Conservation (phyloP, 129 eudicot species). For the Arctium lappa region DNA sequence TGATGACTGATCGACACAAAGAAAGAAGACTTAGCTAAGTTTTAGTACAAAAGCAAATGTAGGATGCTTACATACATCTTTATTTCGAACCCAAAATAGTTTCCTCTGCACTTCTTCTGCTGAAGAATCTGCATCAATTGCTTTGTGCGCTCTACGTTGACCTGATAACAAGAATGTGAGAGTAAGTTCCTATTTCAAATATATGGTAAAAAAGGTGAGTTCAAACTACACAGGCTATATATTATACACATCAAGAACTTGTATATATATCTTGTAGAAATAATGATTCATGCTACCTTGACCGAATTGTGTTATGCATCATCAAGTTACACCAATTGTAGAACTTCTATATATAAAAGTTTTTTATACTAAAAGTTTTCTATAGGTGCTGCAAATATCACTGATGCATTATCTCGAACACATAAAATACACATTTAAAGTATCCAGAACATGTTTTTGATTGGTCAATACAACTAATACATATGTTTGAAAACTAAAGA, state of each 20-base stretch:
- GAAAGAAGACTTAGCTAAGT: neutral
- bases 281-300: neutral
- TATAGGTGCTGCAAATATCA: neutral
- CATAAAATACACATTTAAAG: neutral
- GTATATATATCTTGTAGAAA: neutral
- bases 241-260: neutral
- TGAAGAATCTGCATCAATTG: neutral
- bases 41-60: neutral
- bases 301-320: neutral
- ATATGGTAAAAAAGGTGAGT: neutral
- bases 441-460: neutral
- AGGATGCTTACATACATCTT: neutral
- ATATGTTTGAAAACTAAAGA: neutral
- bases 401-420: neutral
- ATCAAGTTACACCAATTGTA: too few relatives aligned
- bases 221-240: neutral
- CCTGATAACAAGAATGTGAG: conserved; percentile 3
- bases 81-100: neutral
- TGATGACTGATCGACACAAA: neutral
- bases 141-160: neutral
- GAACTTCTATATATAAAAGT: neutral
- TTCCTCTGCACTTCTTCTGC: conserved; percentile 4
- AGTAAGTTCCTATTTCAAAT: neutral
- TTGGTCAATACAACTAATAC: too few relatives aligned
- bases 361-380: neutral